These are phyloP conservation scores for Albifimbria verrucaria DNA, from an alignment of 2,329 filamentous ascomycete species.

Conservation along the genomic window DNA sequence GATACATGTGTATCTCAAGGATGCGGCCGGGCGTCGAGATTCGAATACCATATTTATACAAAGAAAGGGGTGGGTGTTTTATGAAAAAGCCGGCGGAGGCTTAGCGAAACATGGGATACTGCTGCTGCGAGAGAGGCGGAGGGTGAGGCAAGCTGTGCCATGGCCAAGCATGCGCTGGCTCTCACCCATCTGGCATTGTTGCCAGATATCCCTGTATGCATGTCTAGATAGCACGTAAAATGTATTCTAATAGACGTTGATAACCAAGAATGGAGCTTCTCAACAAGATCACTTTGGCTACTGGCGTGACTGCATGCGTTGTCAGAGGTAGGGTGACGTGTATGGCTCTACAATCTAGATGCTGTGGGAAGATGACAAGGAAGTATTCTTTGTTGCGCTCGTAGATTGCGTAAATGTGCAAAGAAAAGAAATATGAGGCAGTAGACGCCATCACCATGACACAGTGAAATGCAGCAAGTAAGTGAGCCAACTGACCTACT, in stretches of 20 bases:
- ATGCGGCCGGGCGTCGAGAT: conserved; percentile 11
- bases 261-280: conserved; percentile 9
- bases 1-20: conserved; percentile 16
- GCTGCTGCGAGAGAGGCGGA: conserved; percentile 1
- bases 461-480: too few relatives aligned
- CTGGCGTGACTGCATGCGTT: too few relatives aligned
- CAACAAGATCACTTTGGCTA: too few relatives aligned
- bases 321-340: too few relatives aligned
- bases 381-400: too few relatives aligned
- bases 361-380: too few relatives aligned
- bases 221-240: conserved; percentile 30
- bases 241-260: conserved; percentile 42
- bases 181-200: not conserved
- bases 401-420: too few relatives aligned
- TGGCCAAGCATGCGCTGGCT: conserved; percentile 14
- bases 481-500: too few relatives aligned
- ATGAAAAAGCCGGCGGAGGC: conserved; percentile 7
- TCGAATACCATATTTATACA: conserved; percentile 22
- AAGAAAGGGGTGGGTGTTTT: conserved; percentile 7
- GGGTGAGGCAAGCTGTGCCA: conserved; percentile 10
- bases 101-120: conserved; percentile 4
- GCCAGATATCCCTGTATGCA: conserved; percentile 12
- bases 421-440: too few relatives aligned
- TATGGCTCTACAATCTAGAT: too few relatives aligned
- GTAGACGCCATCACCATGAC: too few relatives aligned